Evolutionary conservation across 805 yeast species (phyloP).

Genomic region (Lipomyces kockii): DNA sequence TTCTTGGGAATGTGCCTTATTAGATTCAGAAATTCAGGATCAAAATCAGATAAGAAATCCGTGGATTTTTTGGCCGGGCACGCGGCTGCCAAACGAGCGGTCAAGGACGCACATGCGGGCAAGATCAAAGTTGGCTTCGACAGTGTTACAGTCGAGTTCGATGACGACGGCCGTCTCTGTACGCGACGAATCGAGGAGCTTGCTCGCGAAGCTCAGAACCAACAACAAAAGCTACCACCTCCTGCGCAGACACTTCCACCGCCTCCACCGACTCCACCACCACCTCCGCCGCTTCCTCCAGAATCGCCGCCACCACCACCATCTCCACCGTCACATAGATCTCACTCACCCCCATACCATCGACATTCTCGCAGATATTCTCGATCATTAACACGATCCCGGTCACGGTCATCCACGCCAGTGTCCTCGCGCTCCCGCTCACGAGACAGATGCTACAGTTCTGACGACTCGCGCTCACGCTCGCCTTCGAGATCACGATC

Average conservation of each 20-base stretch:
- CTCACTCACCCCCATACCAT: neutral
- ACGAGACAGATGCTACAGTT: slow-evolving; percentile 10
- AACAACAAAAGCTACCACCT: slow-evolving; percentile 2
- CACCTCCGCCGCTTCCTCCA: slow-evolving; percentile 17
- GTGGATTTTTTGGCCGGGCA: slow-evolving; percentile 46
- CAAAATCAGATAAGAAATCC: slow-evolving; percentile 9
- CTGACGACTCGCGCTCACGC: slow-evolving; percentile 1
- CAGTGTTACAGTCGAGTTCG: slow-evolving; percentile 45
- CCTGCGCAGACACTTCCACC: neutral
- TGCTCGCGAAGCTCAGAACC: neutral
- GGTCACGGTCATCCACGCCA: neutral
- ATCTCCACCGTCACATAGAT: neutral
- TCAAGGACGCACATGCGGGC: slow-evolving; percentile 46
- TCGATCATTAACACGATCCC: slow-evolving; percentile 7
- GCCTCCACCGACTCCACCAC: slow-evolving; percentile 32
- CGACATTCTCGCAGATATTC: slow-evolving; percentile 7
- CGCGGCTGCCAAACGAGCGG: slow-evolving; percentile 53
- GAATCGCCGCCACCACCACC: slow-evolving; percentile 8
- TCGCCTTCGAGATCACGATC: neutral
- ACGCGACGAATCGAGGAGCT: slow-evolving; percentile 23
- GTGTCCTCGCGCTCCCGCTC: slow-evolving; percentile 3
- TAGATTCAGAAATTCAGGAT: slow-evolving; percentile 57
- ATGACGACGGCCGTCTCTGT: slow-evolving; percentile 44
- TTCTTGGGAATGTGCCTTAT: slow-evolving; percentile 75
- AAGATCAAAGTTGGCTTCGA: slow-evolving; percentile 60